phyloP scores from a whole-genome alignment of 306 rosid species.

The Castanea crenata region DNA sequence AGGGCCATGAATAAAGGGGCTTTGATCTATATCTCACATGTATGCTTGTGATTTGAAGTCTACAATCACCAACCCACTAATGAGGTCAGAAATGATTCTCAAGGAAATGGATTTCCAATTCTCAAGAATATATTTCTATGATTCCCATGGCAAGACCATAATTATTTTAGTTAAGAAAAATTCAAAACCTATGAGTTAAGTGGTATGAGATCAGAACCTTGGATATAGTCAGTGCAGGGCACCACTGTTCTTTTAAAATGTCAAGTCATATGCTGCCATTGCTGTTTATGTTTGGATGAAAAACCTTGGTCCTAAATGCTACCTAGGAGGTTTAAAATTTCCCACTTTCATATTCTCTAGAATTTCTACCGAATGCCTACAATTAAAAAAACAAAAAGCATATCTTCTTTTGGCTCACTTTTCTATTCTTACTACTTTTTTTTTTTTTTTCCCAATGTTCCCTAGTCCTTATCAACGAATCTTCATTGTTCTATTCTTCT shows the following conservation, averaged over 20 bases:
- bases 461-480: too few relatives aligned
- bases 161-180: neutral
- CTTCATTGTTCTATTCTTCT: too few relatives aligned
- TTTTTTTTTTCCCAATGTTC: too few relatives aligned
- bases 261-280: constrained; percentile 88
- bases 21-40: too few relatives aligned
- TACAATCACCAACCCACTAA: neutral
- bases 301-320: constrained; percentile 82
- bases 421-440: too few relatives aligned
- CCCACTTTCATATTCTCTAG: too few relatives aligned
- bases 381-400: too few relatives aligned
- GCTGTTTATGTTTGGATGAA: constrained; percentile 92
- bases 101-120: neutral
- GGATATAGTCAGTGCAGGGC: constrained; percentile 80
- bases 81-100: neutral
- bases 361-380: too few relatives aligned
- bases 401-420: too few relatives aligned
- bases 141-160: neutral
- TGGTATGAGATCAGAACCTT: constrained; percentile 49
- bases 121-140: neutral
- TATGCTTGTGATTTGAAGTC: neutral
- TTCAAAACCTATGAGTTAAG: neutral
- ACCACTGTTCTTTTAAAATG: constrained; percentile 85
- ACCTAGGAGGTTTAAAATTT: constrained; percentile 25
- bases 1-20: neutral